Percentiles rank a stretch among this genome's conserved stretches.
Evolutionary conservation across 169 alveolate species (phyloP).

Genomic region (Theileria orientalis): DNA sequence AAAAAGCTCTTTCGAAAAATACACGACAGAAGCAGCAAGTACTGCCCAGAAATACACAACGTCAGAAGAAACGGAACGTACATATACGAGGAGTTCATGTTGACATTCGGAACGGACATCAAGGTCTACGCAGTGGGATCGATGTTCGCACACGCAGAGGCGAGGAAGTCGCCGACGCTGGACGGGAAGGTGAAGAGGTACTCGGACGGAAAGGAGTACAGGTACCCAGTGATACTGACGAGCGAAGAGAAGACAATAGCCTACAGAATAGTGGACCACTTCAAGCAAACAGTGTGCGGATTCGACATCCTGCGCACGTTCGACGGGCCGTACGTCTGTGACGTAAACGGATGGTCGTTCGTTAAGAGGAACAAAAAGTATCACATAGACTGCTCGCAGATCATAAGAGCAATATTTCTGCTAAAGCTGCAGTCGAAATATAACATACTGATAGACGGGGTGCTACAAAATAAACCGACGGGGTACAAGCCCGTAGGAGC

Average conservation of each 20-base stretch:
- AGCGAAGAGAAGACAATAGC: conserved; percentile 92
- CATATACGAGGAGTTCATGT: conserved; percentile 91
- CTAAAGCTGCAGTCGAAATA: conserved; percentile 71
- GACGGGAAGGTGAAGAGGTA: conserved; percentile 89
- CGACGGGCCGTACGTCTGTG: conserved; percentile 93
- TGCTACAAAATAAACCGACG: conserved; percentile 58
- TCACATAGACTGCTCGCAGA: conserved; percentile 91
- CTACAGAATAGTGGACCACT: conserved; percentile 87
- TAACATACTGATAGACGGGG: conserved; percentile 67
- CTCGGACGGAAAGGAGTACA: conserved; percentile 92
- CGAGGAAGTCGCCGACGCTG: conserved; percentile 93
- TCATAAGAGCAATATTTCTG: conserved; percentile 73
- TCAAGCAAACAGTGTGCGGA: conserved; percentile 91
- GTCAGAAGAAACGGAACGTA: conserved; percentile 90
- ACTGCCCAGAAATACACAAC: conserved; percentile 77
- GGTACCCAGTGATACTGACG: conserved; percentile 94
- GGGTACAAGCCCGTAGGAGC: conserved; percentile 45
- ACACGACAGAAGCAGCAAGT: conserved; percentile 83
- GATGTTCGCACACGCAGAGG: conserved; percentile 98
- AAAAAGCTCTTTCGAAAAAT: conserved; percentile 85
- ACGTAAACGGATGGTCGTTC: conserved; percentile 97
- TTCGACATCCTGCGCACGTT: conserved; percentile 91
- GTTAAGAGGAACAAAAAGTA: conserved; percentile 93
- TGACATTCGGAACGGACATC: conserved; percentile 96
- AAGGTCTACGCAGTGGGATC: conserved; percentile 97